phyloP scores from a whole-genome alignment of 345 rosid species.

The Rhodamnia rubescens region DNA sequence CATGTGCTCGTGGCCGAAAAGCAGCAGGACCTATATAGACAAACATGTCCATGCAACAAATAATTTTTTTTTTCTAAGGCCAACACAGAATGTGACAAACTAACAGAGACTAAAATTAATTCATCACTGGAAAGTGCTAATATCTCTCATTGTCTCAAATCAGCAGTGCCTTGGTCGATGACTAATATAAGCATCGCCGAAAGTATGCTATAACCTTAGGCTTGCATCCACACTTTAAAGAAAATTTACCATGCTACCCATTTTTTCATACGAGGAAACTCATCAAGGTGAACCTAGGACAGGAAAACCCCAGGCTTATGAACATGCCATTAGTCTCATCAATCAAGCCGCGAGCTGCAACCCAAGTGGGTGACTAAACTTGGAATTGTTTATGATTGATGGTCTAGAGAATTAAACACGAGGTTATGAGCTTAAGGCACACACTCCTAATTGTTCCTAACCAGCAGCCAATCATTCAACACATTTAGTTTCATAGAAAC shows the following conservation, averaged over 20 bases:
- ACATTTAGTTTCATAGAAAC: not conserved
- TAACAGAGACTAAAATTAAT: not conserved
- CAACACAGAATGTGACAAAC: not conserved
- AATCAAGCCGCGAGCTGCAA: not conserved
- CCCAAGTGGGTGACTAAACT: not conserved
- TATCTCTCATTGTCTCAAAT: not conserved
- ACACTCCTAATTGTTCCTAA: not conserved
- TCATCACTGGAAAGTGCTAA: not conserved
- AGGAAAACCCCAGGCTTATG: not conserved
- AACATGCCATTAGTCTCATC: not conserved
- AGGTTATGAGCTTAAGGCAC: not conserved
- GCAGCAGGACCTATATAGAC: conserved; percentile 85
- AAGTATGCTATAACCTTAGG: not conserved
- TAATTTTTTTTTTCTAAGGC: not conserved
- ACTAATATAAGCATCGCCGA: not conserved
- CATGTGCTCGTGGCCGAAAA: conserved; percentile 81
- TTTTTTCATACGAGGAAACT: not conserved
- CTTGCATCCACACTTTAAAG: not conserved
- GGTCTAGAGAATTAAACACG: not conserved
- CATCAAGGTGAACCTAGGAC: not conserved
- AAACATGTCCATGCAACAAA: not conserved
- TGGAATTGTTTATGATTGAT: not conserved
- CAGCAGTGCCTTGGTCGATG: not conserved
- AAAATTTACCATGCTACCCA: not conserved
- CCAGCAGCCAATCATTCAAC: not conserved